Evolutionary conservation across 352 stramenopile genomes (phyloP), one percentile per base, ranked within the genome.

Genomic region (Phytophthora pinifolia): DNA sequence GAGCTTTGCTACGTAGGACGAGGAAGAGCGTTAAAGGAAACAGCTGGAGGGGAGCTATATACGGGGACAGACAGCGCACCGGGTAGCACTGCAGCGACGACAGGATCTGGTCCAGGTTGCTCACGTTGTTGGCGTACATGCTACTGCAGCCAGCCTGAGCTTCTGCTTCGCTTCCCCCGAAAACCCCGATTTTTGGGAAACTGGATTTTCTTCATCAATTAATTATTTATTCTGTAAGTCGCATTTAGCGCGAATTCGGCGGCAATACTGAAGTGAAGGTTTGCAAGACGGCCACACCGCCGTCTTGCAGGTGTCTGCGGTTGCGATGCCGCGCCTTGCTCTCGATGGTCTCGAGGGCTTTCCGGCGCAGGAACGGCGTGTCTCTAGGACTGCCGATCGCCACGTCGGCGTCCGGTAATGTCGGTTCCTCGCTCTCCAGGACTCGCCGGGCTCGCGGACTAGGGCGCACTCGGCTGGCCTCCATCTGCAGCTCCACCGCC

Each of bases 91-190:
- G 83, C 52, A 93, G 65, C 39, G 83, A 93, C 55, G 83, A 93
- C 42, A 93, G 74, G 70, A 93, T 91, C 70, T 89, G 80, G 67
- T 93, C 83, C 59, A 93, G 66, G 48, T 90, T 90, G 80, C 79
- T 91, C 70, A 91, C 81, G 58, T 88, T 93, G 70, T 79, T 89
- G 18, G 79, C 71, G 67, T 91, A 91, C 83, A 93, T 93, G 20
- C 17, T 54, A 33, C 33, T 53, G 25, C 25, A 29, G 25, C 25
- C 25, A 29, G 25, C 25, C 25, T 29, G 25, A 54, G 29, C 53
- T 12, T n/a, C 13, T 42, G 14, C 31, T 29, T 30, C 27, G 29
- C 1, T 37, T 30, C 36, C 20, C 30, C 32, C 49, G 45, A 45
- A 38, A 46, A 42, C 7, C n/a, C 35, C 13, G 46, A 44, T 34